Evolutionary conservation across 768 basidiomycete species (phyloP), one percentile per base, ranked within the genome.

Genomic region (Atractiella rhizophila): DNA sequence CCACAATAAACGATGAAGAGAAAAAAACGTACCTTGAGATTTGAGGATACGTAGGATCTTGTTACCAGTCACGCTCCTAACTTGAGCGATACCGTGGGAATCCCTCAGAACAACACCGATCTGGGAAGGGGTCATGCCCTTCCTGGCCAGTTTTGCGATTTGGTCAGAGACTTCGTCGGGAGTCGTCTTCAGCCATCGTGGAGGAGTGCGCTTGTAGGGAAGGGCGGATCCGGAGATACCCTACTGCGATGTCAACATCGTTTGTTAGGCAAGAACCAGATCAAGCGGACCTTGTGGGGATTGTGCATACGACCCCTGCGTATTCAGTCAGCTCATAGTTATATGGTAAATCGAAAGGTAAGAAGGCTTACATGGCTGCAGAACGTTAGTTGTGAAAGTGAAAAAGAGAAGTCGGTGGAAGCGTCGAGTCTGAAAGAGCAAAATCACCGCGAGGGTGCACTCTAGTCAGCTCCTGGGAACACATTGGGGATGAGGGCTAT

Each of bases 271-370:
- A 8, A 24, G 35, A 30, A 43, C 73, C 76, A 56, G 63, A 82
- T 78, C 80, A 69, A 96, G 91, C n/a, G n/a, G 71, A 86, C 88
- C 82, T 96, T 96, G 65, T 83, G 83, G 64, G 85, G 83, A 73
- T 85, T 85, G 73, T 96, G 88, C 82, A 91, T 85, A 60, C 85
- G 82, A 79, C 76, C 41, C 41, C n/a, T n/a, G n/a, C n/a, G n/a
- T n/a, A n/a, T n/a, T n/a, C n/a, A n/a, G n/a, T n/a, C n/a, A n/a
- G n/a, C n/a, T n/a, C n/a, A n/a, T n/a, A n/a, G n/a, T n/a, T n/a
- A n/a, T n/a, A n/a, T n/a, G n/a, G n/a, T n/a, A n/a, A n/a, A n/a
- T 43, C 44, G 44, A 44, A 33, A 42, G 36, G 35, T 16, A 23
- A 37, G 21, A 37, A 27, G n/a, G 18, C 19, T 37, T 11, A 9